These are phyloP conservation scores for Bryoglossum gracile DNA, from an alignment of 495 filamentous ascomycete genomes.

Conservation along the genomic window DNA sequence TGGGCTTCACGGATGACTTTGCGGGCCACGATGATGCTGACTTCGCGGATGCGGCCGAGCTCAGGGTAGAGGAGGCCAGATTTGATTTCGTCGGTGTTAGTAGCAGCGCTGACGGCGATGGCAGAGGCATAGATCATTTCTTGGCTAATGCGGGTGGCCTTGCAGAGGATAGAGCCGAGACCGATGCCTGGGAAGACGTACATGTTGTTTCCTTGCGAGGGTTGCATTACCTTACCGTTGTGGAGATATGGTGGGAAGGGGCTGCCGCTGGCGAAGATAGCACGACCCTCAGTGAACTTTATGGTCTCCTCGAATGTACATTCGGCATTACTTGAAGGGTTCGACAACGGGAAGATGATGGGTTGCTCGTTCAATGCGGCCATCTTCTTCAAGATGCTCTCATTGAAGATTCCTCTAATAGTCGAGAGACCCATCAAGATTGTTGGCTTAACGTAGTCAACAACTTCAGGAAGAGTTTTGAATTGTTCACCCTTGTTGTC, in stretches of 20 bases:
- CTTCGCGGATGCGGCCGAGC: slow-evolving; percentile 64
- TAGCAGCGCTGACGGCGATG: slow-evolving; percentile 54
- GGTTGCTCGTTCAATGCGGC: slow-evolving; percentile 59
- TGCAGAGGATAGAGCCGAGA: slow-evolving; percentile 67
- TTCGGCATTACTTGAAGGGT: slow-evolving; percentile 70
- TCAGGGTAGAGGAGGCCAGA: slow-evolving; percentile 66
- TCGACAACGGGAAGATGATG: slow-evolving; percentile 77
- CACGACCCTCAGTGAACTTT: slow-evolving; percentile 59
- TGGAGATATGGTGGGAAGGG: slow-evolving; percentile 59
- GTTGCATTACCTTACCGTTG: slow-evolving; percentile 51
- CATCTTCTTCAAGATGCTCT: slow-evolving; percentile 64
- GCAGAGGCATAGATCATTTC: slow-evolving; percentile 74
- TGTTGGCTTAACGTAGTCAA: slow-evolving; percentile 69
- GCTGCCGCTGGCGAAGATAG: slow-evolving; percentile 68
- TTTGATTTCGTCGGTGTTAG: slow-evolving; percentile 54
- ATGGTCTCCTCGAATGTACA: slow-evolving; percentile 72
- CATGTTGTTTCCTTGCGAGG: slow-evolving; percentile 72
- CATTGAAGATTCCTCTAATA: slow-evolving; percentile 68
- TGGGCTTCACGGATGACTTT: slow-evolving; percentile 71
- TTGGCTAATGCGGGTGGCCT: slow-evolving; percentile 64
- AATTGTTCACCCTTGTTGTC: slow-evolving; percentile 68
- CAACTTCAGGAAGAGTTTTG: slow-evolving; percentile 60
- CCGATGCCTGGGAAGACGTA: slow-evolving; percentile 82
- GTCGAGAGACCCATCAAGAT: slow-evolving; percentile 78
- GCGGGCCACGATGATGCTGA: slow-evolving; percentile 63